A percentile compares a stretch with the other conserved stretches of the same genome.
phyloP scores from a whole-genome alignment of 73 alveolate species.

The Tetrahymena malaccensis region DNA sequence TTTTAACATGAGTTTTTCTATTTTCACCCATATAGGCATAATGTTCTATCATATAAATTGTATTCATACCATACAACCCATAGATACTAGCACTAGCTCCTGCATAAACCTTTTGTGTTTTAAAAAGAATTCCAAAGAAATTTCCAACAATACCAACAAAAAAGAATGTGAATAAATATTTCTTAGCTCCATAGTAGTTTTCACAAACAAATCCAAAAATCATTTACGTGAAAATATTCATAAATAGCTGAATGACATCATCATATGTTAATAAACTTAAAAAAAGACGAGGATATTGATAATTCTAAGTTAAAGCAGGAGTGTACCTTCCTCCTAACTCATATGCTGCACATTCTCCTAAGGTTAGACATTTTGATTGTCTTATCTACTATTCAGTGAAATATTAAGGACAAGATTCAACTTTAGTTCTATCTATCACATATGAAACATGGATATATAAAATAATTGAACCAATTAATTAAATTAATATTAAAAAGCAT shows the following conservation, averaged over 20 bases:
- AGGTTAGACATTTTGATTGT: background rate
- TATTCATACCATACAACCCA: background rate
- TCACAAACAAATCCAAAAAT: background rate
- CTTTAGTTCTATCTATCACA: background rate
- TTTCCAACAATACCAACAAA: background rate
- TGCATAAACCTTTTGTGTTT: background rate
- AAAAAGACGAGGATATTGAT: background rate
- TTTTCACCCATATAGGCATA: background rate
- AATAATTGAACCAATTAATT: background rate
- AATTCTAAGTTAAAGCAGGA: background rate
- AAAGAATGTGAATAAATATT: background rate
- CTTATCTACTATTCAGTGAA: background rate
- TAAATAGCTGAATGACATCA: background rate
- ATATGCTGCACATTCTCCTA: background rate
- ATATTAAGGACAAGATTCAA: background rate
- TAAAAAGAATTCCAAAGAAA: background rate
- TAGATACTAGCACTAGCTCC: background rate
- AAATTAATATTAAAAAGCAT: background rate
- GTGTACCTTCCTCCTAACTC: background rate
- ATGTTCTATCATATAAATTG: background rate
- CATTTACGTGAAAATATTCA: background rate
- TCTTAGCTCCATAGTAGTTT: background rate
- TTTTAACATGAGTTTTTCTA: background rate
- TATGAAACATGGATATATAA: background rate
- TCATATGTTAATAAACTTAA: background rate